Percentiles rank a stretch among this genome's conserved stretches.
Conservation (phyloP, 2,329 filamentous ascomycete genomes). For the Penicillium glabrum region DNA sequence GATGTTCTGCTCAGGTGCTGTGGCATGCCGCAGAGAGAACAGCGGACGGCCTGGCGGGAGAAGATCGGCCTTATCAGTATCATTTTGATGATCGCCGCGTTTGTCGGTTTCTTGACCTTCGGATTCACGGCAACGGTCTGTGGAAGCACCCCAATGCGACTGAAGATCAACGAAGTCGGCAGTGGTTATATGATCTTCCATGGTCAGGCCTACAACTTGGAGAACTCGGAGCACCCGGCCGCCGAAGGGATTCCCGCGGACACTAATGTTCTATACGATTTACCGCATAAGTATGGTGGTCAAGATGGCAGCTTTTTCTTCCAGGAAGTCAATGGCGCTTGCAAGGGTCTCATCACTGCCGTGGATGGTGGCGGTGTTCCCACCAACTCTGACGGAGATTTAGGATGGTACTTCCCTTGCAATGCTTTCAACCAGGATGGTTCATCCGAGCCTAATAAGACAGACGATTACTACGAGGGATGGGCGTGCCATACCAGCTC, state of each 20-base stretch:
- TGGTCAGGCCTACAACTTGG: slow-evolving; percentile 83
- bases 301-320: slow-evolving; percentile 95
- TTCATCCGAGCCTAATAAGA: slow-evolving; percentile 72
- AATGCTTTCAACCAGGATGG: slow-evolving; percentile 90
- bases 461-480: slow-evolving; percentile 73
- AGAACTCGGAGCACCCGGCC: slow-evolving; percentile 71
- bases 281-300: slow-evolving; percentile 79
- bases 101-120: slow-evolving; percentile 94
- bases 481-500: slow-evolving; percentile 84
- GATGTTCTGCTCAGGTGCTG: slow-evolving; percentile 81
- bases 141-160: slow-evolving; percentile 65
- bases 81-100: slow-evolving; percentile 80
- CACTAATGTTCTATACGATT: slow-evolving; percentile 82
- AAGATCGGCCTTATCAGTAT: slow-evolving; percentile 97
- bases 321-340: slow-evolving; percentile 96
- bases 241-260: slow-evolving; percentile 73
- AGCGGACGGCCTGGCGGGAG: slow-evolving; percentile 92
- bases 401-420: slow-evolving; percentile 98
- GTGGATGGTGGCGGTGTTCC: slow-evolving; percentile 69
- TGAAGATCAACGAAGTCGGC: slow-evolving; percentile 80
- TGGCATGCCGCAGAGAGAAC: slow-evolving; percentile 79
- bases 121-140: slow-evolving; percentile 92
- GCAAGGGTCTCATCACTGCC: slow-evolving; percentile 81
- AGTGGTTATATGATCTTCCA: slow-evolving; percentile 94
- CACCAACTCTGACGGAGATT: slow-evolving; percentile 67